A percentile compares a stretch with the other conserved stretches of the same genome.
These are phyloP conservation scores for Hypsizygus marmoreus DNA, from an alignment of 768 basidiomycete species.

Conservation along the genomic window DNA sequence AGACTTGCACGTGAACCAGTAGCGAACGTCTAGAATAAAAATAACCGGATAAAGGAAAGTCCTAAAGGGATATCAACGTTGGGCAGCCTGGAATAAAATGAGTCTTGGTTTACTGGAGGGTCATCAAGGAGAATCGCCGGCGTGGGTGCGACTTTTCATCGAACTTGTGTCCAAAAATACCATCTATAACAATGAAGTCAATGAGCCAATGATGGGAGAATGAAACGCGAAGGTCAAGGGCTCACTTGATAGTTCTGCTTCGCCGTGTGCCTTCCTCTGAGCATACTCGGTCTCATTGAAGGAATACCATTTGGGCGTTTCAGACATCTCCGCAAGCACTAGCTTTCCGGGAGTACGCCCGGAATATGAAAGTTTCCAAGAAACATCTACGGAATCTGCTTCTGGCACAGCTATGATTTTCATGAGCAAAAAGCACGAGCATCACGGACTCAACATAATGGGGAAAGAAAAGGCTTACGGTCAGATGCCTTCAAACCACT, in stretches of 20 bases:
- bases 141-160: constrained; percentile 29
- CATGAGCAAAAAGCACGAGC: too few species aligned
- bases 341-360: constrained; percentile 27
- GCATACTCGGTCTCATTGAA: constrained; percentile 24
- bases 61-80: not conserved
- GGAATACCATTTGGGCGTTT: constrained; percentile 11
- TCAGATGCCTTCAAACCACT: not conserved
- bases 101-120: constrained; percentile 10
- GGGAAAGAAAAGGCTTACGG: not conserved
- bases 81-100: not conserved
- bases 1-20: constrained; percentile 34
- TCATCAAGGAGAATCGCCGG: constrained; percentile 10
- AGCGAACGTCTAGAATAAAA: constrained; percentile 17
- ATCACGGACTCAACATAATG: too few species aligned
- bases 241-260: constrained; percentile 26
- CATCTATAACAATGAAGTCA: constrained; percentile 21
- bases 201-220: not conserved
- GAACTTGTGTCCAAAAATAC: constrained; percentile 27
- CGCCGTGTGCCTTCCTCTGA: constrained; percentile 19
- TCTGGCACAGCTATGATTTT: constrained; percentile 13
- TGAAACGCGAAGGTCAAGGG: not conserved
- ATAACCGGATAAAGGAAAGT: constrained; percentile 1
- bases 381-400: constrained; percentile 27
- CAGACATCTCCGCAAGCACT: constrained; percentile 15
- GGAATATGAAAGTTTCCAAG: constrained; percentile 32